Evolutionary conservation across 352 stramenopile species (phyloP).

Genomic region (Globisporangium nagaii): DNA sequence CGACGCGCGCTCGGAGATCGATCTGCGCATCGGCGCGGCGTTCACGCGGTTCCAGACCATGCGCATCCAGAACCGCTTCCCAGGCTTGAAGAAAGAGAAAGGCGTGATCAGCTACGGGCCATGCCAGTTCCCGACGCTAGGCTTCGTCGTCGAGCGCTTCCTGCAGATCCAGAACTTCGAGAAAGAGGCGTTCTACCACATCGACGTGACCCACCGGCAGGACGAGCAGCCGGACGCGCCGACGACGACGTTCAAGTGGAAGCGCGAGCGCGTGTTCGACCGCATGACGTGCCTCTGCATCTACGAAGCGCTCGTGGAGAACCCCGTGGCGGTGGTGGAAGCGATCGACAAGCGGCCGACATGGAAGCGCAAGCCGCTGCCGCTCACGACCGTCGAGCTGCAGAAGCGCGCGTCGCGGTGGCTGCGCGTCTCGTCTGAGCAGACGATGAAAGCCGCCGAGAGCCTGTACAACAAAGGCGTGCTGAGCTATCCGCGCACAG

Average conservation of each 20-base stretch:
- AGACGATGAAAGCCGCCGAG: conserved; percentile 95
- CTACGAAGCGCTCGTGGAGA: conserved; percentile 81
- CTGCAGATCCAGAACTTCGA: conserved; percentile 96
- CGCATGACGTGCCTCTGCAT: conserved; percentile 89
- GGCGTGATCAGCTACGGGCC: conserved; percentile 97
- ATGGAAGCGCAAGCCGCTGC: conserved; percentile 95
- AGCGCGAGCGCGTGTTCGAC: conserved; percentile 94
- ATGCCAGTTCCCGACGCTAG: conserved; percentile 99
- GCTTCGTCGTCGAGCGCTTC: conserved; percentile 93
- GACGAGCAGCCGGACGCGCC: conserved; percentile 36
- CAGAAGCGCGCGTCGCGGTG: conserved; percentile 96
- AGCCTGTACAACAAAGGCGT: conserved; percentile 97
- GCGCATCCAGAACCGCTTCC: conserved; percentile 84
- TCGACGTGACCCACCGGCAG: conserved; percentile 85
- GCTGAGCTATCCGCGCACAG: conserved; percentile 98
- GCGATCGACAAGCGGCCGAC: conserved; percentile 67
- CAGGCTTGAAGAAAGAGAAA: conserved; percentile 61
- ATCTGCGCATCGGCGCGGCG: conserved; percentile 90
- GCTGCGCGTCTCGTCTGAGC: conserved; percentile 94
- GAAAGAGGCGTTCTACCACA: conserved; percentile 93
- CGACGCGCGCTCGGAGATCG: conserved; percentile 93
- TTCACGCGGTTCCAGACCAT: conserved; percentile 97
- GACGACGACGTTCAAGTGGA: conserved; percentile 95
- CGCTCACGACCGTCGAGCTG: conserved; percentile 98
- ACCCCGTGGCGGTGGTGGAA: conserved; percentile 55